These are phyloP conservation scores for Crassisporium funariophilum DNA, from an alignment of 768 basidiomycete species.

Conservation along the genomic window DNA sequence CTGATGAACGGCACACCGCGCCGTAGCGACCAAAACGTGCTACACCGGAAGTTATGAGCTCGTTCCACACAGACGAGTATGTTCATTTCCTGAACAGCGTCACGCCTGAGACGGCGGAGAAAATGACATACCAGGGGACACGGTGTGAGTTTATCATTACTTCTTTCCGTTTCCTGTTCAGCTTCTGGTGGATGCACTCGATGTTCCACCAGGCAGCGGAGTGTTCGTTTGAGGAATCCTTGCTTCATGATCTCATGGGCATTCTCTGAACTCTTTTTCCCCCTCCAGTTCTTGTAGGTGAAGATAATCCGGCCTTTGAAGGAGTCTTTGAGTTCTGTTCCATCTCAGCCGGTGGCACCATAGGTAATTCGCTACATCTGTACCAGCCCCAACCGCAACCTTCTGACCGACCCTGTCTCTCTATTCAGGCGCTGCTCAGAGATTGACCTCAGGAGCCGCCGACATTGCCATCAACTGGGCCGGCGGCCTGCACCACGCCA, in stretches of 20 bases:
- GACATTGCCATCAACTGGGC: constrained; percentile 99
- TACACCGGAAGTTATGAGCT: constrained; percentile 77
- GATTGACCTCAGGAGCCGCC: constrained; percentile 76
- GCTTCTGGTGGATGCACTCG: no score
- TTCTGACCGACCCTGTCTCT: not conserved
- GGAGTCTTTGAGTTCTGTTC: constrained; percentile 97
- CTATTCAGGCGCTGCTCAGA: constrained; percentile 70
- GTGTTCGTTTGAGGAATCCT: no score
- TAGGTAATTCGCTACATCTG: constrained; percentile 54
- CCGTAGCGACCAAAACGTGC: constrained; percentile 69
- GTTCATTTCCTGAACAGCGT: constrained; percentile 88
- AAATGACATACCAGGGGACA: constrained; percentile 80
- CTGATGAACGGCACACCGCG: not conserved
- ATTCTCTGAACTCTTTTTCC: constrained; percentile 15
- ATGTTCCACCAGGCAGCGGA: no score
- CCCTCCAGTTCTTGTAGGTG: constrained; percentile 68
- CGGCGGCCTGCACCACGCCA: constrained; percentile 98
- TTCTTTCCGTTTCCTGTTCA: no score
- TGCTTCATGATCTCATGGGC: no score
- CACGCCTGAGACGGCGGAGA: constrained; percentile 88
- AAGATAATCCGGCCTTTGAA: constrained; percentile 96
- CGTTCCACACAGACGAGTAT: constrained; percentile 99
- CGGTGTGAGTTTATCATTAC: constrained; percentile 63
- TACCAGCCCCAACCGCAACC: constrained; percentile 1
- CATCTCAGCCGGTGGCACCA: constrained; percentile 94